phyloP scores from a whole-genome alignment of 164 flowering plant genomes.

The Vitis riparia region DNA sequence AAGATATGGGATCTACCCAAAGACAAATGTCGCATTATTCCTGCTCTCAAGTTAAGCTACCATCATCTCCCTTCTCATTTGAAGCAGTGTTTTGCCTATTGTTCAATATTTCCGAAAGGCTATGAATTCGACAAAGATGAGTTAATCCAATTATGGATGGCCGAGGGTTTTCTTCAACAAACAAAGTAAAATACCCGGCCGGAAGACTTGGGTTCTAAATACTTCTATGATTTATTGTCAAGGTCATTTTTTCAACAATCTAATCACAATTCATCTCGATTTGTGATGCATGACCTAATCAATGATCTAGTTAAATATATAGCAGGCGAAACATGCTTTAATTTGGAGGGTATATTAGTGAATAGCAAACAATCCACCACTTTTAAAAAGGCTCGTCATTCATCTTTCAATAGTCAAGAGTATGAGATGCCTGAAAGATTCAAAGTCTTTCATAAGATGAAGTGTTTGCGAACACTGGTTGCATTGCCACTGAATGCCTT shows the following conservation, averaged over 20 bases:
- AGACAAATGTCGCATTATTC: not conserved
- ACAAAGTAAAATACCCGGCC: not conserved
- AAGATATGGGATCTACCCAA: not conserved
- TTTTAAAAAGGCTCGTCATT: not conserved
- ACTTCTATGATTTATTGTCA: not conserved
- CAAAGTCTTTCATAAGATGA: not conserved
- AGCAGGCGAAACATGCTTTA: not conserved
- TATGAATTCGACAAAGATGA: not conserved
- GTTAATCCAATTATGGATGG: slow-evolving; percentile 7
- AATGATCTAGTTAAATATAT: not conserved
- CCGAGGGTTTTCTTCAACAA: slow-evolving; percentile 1
- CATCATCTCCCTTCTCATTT: not conserved
- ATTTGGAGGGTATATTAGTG: too few species aligned
- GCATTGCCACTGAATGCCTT: too few species aligned
- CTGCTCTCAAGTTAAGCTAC: not conserved
- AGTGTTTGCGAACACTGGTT: not conserved
- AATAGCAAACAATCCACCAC: too few species aligned
- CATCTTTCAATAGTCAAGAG: not conserved
- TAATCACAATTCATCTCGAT: not conserved
- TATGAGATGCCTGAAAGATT: too few species aligned
- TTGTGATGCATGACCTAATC: slow-evolving; percentile 3
- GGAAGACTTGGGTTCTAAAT: not conserved
- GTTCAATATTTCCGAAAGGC: slow-evolving; percentile 11
- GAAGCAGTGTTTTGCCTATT: slow-evolving; percentile 10
- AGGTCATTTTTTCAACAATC: slow-evolving; percentile 7